Conservation (phyloP, 176 grass and related monocot species). For the Carex pumila region DNA sequence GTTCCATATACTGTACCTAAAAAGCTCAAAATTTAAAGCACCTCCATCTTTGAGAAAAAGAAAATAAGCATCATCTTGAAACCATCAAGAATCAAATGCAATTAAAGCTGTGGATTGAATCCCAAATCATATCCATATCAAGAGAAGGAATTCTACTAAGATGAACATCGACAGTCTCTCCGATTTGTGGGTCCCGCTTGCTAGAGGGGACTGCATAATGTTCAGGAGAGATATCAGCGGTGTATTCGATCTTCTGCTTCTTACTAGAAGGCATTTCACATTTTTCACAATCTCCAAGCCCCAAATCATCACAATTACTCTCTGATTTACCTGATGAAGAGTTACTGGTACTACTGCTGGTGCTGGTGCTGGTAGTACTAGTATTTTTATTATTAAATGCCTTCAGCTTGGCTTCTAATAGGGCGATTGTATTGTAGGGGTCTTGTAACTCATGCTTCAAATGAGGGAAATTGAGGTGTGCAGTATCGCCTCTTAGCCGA, state of each 20-base stretch:
- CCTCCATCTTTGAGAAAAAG: not conserved
- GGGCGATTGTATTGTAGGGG: not conserved
- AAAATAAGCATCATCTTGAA: not conserved
- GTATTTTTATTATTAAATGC: not conserved
- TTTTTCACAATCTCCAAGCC: not conserved
- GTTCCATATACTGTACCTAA: not conserved
- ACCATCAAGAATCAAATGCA: constrained; percentile 13
- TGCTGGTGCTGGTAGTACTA: not conserved
- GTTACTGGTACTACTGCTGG: not conserved
- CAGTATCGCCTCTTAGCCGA: constrained; percentile 24
- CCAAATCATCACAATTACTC: not conserved
- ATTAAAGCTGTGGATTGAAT: constrained; percentile 18
- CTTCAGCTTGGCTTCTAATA: constrained; percentile 29
- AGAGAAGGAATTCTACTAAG: constrained; percentile 27
- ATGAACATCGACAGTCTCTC: not conserved
- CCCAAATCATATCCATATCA: constrained; percentile 32
- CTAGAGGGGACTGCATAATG: not conserved
- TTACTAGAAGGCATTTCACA: not conserved
- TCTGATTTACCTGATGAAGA: constrained; percentile 8
- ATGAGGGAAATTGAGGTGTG: constrained; percentile 31
- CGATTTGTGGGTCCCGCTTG: not conserved
- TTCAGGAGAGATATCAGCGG: not conserved
- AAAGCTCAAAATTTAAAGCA: not conserved
- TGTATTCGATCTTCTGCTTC: not conserved
- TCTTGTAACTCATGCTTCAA: constrained; percentile 21